Evolutionary conservation across 2,329 filamentous ascomycete species (phyloP).

Genomic region (Hymenoscyphus scutula): DNA sequence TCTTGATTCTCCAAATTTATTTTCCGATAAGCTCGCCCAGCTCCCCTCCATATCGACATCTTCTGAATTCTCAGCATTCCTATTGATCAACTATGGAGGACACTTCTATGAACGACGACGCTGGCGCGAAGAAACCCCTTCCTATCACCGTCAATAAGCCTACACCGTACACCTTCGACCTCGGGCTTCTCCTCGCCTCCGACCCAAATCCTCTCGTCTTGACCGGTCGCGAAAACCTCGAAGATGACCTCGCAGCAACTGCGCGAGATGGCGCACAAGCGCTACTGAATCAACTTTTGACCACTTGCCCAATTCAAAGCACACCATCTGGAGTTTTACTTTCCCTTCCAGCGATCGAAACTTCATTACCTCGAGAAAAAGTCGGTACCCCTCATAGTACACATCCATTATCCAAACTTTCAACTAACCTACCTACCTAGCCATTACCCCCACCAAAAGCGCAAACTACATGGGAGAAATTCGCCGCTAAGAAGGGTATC

Average conservation of each 20-base stretch:
- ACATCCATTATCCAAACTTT: neutral
- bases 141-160: constrained; percentile 73
- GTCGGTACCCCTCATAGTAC: constrained; percentile 17
- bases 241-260: constrained; percentile 66
- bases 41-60: constrained; percentile 1
- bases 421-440: constrained; percentile 26
- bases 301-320: constrained; percentile 76
- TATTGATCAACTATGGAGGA: constrained; percentile 10
- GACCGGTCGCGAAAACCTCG: constrained; percentile 49
- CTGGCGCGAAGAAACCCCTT: constrained; percentile 35
- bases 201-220: constrained; percentile 80
- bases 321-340: constrained; percentile 71
- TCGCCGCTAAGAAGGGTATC: constrained; percentile 96
- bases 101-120: constrained; percentile 8
- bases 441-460: constrained; percentile 77
- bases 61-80: constrained; percentile 3
- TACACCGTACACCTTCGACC: constrained; percentile 88
- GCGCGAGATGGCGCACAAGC: constrained; percentile 89
- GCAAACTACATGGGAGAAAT: constrained; percentile 92
- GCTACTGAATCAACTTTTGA: constrained; percentile 91
- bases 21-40: constrained; percentile 13
- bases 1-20: constrained; percentile 16
- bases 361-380: constrained; percentile 83
- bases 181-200: constrained; percentile 79
- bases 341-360: constrained; percentile 67